Evolutionary conservation across 495 filamentous ascomycete species (phyloP), one percentile per base, ranked within the genome.

Genomic region (Podospora fimiseda): DNA sequence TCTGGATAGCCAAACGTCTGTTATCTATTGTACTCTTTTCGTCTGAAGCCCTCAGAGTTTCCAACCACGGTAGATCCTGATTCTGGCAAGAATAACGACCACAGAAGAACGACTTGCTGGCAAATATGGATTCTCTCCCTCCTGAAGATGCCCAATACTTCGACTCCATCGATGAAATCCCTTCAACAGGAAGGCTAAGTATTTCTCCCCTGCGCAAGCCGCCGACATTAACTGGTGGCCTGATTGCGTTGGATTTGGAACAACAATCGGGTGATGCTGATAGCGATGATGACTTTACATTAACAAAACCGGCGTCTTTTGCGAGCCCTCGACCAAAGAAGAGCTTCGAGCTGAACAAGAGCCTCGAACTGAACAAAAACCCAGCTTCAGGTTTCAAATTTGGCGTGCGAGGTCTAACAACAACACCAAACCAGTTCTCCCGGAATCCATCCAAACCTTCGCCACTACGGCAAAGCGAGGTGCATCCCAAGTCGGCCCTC

Each of bases 341-440:
- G n/a, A n/a, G n/a, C n/a, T n/a, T n/a, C n/a, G n/a, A n/a, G n/a
- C n/a, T n/a, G n/a, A n/a, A n/a, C 22, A 21, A 38, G 36, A 38
- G n/a, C 36, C 18, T 42, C 14, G 14, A n/a, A 19, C 14, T 15
- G 14, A 19, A 5, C 4, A 48, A 15, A 9, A 27, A 53, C 9
- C 43, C 27, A 6, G 24, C 45, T 1, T 3, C 19, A 37, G 43
- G 38, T 7, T 58, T 50, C 37, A 8, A 47, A 21, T 58, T 30
- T 5, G 56, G 56, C 9, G 51, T 51, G 33, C 18, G 45, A 1
- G 20, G 50, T n/a, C 44, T 39, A 16, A 41, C 54, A 15, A 46
- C 38, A 9, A 51, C 51, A n/a, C n/a, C n/a, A 7, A 44, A 47
- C 23, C 51, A 50, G 22, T 58, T 58, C 44, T 50, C 56, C 2